Conservation (phyloP, 441 rosid species). For the Macaranga tanarius region DNA sequence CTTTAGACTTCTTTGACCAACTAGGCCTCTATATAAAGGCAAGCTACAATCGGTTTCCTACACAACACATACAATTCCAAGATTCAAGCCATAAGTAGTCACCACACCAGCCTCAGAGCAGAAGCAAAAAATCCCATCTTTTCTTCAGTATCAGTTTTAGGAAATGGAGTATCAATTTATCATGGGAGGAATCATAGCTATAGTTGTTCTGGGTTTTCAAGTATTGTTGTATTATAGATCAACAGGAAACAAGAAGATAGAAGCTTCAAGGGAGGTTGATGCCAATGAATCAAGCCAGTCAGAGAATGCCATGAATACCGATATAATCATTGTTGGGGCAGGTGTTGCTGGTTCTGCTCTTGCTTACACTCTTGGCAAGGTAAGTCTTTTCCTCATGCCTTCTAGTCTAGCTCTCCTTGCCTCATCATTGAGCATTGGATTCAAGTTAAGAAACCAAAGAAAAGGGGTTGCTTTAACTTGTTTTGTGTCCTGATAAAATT, state of each 20-base stretch:
- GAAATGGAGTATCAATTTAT: background rate
- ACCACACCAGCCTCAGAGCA: too few species aligned
- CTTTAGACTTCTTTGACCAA: background rate
- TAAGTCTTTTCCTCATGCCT: background rate
- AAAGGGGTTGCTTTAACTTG: background rate
- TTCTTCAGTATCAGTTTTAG: background rate
- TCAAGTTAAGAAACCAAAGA: background rate
- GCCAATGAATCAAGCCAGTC: background rate
- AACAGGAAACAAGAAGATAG: background rate
- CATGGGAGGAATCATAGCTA: too few species aligned
- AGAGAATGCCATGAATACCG: background rate
- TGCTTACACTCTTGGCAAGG: conserved; percentile 16
- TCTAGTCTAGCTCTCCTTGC: too few species aligned
- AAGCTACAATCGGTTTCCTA: too few species aligned
- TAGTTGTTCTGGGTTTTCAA: background rate
- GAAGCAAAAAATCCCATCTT: background rate
- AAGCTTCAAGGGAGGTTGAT: background rate
- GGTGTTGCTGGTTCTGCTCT: background rate
- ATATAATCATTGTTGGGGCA: too few species aligned
- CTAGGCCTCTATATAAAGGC: background rate
- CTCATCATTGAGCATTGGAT: background rate
- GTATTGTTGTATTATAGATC: background rate
- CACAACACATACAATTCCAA: too few species aligned
- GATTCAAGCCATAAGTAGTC: too few species aligned
- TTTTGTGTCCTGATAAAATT: conserved; percentile 2